phyloP scores from a whole-genome alignment of 148 eudicot species.

The Dysphania ambrosioides region DNA sequence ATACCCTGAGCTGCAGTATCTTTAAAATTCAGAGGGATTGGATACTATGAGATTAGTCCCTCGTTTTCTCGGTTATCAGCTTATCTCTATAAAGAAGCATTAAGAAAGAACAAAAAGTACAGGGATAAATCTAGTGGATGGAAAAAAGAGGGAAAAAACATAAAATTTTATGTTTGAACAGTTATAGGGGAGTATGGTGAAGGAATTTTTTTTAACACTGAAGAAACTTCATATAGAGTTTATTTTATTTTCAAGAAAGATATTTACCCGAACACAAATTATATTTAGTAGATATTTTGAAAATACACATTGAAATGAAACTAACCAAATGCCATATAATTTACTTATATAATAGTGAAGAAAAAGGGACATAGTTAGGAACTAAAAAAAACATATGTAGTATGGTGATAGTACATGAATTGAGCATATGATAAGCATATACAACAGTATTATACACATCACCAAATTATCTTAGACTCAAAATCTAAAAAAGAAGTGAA shows the following conservation, averaged over 20 bases:
- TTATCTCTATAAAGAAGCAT: background rate
- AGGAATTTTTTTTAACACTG: no score
- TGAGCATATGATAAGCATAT: conserved; percentile 6
- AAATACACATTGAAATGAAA: background rate
- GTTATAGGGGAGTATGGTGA: background rate
- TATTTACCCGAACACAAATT: background rate
- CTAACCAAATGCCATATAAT: background rate
- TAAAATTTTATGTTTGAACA: background rate
- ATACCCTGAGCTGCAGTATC: background rate
- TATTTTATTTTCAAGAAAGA: background rate
- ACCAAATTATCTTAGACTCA: background rate
- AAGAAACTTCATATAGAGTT: background rate
- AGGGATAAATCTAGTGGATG: background rate
- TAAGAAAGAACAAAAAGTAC: background rate
- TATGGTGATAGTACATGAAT: background rate
- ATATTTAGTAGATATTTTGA: background rate
- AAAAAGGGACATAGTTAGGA: no score
- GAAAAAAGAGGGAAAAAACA: background rate
- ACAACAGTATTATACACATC: background rate
- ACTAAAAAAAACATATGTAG: no score
- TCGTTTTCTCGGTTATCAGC: background rate
- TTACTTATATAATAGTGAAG: no score
- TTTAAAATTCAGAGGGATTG: background rate
- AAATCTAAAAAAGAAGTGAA: background rate
- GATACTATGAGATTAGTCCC: background rate